Evolutionary conservation across 2,329 filamentous ascomycete species (phyloP), one percentile per base, ranked within the genome.

Genomic region (Triangularia setosa): DNA sequence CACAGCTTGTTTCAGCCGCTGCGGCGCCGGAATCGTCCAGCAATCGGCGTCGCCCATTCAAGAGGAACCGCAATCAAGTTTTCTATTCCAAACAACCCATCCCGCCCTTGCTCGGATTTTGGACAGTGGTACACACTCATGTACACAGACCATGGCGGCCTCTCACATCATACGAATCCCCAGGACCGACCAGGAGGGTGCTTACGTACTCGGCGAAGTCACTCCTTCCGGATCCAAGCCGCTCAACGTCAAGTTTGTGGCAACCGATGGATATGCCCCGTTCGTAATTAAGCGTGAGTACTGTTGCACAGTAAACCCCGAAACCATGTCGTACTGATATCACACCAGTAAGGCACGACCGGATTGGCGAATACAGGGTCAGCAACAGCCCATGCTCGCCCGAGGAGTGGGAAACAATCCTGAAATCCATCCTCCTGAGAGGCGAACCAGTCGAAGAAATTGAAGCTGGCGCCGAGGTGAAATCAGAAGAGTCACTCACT

Each of bases 161-260:
- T 66, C 66, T 14, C 74, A 72, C 60, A 79, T 91, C 65, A 76
- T 91, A 61, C 84, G 85, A 66, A 79, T 92, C 68, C 79, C 82
- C 64, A 82, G 87, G 69, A 83, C 82, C 52, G 83, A 84, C 64
- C 76, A 78, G 63, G 77, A 81, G 55, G 78, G 79, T 56, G 76
- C 79, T 16, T 87, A 83, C 68, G 81, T 91, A 28, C 80, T 93
- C 23, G 72, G 90, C 18, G 82, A 90, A 70, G 83, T 87, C 63
- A 79, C 79, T 1, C 77, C 83, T 23, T 81, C 75, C 62, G 79
- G 68, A 16, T 76, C 79, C 35, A 80, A 80, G 64, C 80, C 82
- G 1, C 77, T 92, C 28, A 88, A 92, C 74, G 75, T 91, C 56
- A 87, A 86, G 72, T 75, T 93, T 28, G 80, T 89, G 33, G 90